Evolutionary conservation across 805 yeast genomes (phyloP).

Genomic region (Zygotorulaspora chibaensis): DNA sequence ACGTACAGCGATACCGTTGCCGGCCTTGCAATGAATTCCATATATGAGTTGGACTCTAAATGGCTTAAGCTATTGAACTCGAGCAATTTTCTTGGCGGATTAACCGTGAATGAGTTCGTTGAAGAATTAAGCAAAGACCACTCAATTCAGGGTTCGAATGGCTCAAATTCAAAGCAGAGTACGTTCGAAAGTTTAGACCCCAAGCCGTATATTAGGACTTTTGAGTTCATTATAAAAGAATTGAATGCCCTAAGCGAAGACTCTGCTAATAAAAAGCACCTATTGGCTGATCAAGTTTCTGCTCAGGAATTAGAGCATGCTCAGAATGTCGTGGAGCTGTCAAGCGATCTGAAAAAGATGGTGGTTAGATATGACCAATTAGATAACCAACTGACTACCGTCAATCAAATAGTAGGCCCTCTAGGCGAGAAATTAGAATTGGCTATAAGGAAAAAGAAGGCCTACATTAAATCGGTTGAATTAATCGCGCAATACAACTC

Average conservation of each 20-base stretch:
- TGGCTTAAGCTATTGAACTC: constrained; percentile 51
- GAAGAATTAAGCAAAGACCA: constrained; percentile 74
- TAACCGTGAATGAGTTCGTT: constrained; percentile 73
- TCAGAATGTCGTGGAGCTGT: constrained; percentile 50
- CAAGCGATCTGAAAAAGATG: constrained; percentile 21
- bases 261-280: constrained; percentile 46
- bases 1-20: not conserved
- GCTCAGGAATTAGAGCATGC: constrained; percentile 64
- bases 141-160: constrained; percentile 13
- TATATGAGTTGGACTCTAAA: constrained; percentile 62
- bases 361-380: constrained; percentile 23
- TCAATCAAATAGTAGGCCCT: constrained; percentile 59
- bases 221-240: constrained; percentile 78
- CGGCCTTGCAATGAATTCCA: constrained; percentile 35
- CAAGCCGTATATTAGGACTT: constrained; percentile 88
- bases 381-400: constrained; percentile 39
- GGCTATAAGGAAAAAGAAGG: constrained; percentile 67
- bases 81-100: constrained; percentile 62
- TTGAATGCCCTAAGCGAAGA: constrained; percentile 57
- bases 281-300: constrained; percentile 54
- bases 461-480: constrained; percentile 66
- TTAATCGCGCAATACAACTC: constrained; percentile 73
- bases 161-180: constrained; percentile 5
- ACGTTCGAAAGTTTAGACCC: constrained; percentile 57
- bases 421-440: constrained; percentile 63